phyloP scores from a whole-genome alignment of 805 yeast genomes.

The Saccharomycopsis oosterbeekiorum region DNA sequence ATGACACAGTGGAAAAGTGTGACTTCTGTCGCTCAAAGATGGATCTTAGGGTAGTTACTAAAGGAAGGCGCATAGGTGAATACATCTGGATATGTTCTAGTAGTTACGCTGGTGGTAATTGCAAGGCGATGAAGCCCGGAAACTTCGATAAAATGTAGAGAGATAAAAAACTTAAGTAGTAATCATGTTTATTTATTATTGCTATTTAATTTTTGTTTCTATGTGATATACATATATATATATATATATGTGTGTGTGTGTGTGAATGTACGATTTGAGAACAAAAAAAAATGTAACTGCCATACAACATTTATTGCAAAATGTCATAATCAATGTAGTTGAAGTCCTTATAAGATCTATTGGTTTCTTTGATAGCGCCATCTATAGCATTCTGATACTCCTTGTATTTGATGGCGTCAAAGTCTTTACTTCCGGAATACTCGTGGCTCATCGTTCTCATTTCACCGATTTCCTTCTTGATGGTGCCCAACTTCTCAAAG shows the following conservation, averaged over 20 bases:
- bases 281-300: background rate
- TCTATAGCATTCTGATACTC: conserved; percentile 9
- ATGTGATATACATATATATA: too few relatives aligned
- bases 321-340: conserved; percentile 17
- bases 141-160: background rate
- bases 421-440: conserved; percentile 17
- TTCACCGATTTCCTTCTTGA: conserved; percentile 17
- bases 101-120: conserved; percentile 23
- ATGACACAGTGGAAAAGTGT: conserved; percentile 35
- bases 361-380: conserved; percentile 14
- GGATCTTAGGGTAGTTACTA: conserved; percentile 48
- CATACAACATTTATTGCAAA: background rate
- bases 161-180: too few relatives aligned
- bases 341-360: conserved; percentile 17
- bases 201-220: too few relatives aligned
- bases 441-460: conserved; percentile 16
- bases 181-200: background rate
- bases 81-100: conserved; percentile 62
- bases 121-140: conserved; percentile 5
- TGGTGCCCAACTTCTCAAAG: conserved; percentile 8
- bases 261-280: background rate
- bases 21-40: conserved; percentile 31
- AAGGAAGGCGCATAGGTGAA: conserved; percentile 39
- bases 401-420: conserved; percentile 13
- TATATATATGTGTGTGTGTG: background rate